These are phyloP conservation scores for Colletotrichum lupini DNA, from an alignment of 2,329 filamentous ascomycete genomes.

Conservation along the genomic window DNA sequence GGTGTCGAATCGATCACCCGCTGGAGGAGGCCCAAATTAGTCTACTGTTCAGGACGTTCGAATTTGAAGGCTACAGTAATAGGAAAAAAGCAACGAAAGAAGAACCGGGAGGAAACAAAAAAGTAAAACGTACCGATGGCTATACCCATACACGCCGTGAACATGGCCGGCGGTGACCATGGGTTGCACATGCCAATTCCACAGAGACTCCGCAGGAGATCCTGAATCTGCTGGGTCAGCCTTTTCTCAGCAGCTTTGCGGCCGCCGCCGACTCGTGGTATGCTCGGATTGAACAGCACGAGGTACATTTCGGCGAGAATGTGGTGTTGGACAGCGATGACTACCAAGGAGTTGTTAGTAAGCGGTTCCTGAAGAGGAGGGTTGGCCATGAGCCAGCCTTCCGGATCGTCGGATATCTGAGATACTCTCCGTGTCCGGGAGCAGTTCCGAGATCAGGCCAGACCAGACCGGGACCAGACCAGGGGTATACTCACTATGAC, in stretches of 20 bases:
- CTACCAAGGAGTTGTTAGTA: constrained; percentile 46
- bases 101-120: background rate
- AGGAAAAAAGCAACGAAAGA: background rate
- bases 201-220: constrained; percentile 64
- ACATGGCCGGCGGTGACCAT: constrained; percentile 66
- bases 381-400: constrained; percentile 60
- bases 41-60: too few species aligned
- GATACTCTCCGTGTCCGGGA: background rate
- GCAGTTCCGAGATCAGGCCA: background rate
- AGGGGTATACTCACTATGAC: constrained; percentile 29
- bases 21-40: constrained; percentile 27
- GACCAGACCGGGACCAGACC: too few species aligned
- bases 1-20: constrained; percentile 61
- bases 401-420: constrained; percentile 12
- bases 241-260: constrained; percentile 45
- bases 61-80: background rate
- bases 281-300: constrained; percentile 64
- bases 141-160: constrained; percentile 67
- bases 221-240: constrained; percentile 54
- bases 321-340: constrained; percentile 70
- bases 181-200: constrained; percentile 70
- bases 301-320: constrained; percentile 69
- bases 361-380: constrained; percentile 36
- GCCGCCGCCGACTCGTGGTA: constrained; percentile 59
- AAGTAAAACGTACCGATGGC: constrained; percentile 40